Evolutionary conservation across 805 yeast species (phyloP).

Genomic region (Diddensiella transvaalensis): DNA sequence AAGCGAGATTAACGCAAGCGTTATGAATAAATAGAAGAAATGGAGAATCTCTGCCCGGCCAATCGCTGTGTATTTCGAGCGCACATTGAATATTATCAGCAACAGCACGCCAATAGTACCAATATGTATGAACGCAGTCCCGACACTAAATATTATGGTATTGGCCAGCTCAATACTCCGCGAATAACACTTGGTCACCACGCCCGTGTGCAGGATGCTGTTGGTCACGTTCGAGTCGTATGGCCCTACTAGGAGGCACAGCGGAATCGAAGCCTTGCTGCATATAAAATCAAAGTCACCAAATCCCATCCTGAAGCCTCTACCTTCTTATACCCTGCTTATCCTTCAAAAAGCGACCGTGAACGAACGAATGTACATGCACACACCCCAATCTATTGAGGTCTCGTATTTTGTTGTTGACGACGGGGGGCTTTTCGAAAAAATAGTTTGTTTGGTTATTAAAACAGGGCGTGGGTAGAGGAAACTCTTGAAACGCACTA

Average conservation of each 20-base stretch:
- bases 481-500: too few species aligned
- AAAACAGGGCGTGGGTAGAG: too few species aligned
- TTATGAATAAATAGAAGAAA: slow-evolving; percentile 59
- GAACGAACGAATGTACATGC: too few species aligned
- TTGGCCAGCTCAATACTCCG: slow-evolving; percentile 84
- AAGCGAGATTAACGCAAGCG: slow-evolving; percentile 59
- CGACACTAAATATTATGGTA: slow-evolving; percentile 84
- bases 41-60: slow-evolving; percentile 84
- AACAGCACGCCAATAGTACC: slow-evolving; percentile 62
- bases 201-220: slow-evolving; percentile 42
- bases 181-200: slow-evolving; percentile 77
- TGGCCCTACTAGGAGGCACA: slow-evolving; percentile 72
- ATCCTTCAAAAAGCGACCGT: too few species aligned
- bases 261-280: slow-evolving; percentile 64
- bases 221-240: slow-evolving; percentile 31
- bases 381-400: too few species aligned
- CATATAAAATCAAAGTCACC: slow-evolving; percentile 67
- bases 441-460: too few species aligned
- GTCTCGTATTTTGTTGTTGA: too few species aligned
- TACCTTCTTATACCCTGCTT: too few species aligned
- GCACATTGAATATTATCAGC: slow-evolving; percentile 70
- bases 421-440: too few species aligned
- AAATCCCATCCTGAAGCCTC: slow-evolving; percentile 46
- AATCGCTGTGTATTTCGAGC: slow-evolving; percentile 88
- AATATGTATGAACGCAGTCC: slow-evolving; percentile 81